Evolutionary conservation across 2,329 filamentous ascomycete genomes (phyloP).

Genomic region (Aureobasidium sp.): DNA sequence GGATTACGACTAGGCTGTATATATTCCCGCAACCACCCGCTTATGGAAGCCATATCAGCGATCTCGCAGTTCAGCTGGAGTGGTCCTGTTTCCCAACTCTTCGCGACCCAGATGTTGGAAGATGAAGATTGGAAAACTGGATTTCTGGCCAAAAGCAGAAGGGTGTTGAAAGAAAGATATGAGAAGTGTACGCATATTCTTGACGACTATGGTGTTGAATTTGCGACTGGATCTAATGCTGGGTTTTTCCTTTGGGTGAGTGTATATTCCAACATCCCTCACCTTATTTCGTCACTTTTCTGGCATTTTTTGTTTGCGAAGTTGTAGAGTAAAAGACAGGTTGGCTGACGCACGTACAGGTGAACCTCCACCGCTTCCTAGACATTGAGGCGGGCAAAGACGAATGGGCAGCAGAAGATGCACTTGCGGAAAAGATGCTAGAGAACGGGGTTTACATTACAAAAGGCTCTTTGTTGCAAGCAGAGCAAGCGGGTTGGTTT

Average conservation of each 20-base stretch:
- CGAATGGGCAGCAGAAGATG: slow-evolving; percentile 36
- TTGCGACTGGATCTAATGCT: slow-evolving; percentile 34
- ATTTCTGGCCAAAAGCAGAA: slow-evolving; percentile 20
- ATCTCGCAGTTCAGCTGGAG: slow-evolving; percentile 24
- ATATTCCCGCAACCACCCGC: slow-evolving; percentile 22
- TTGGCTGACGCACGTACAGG: background rate
- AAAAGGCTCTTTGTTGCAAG: slow-evolving; percentile 40
- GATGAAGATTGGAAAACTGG: slow-evolving; percentile 21
- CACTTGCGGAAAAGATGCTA: slow-evolving; percentile 39
- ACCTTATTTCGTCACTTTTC: background rate
- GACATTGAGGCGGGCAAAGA: slow-evolving; percentile 17
- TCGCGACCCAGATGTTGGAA: slow-evolving; percentile 30
- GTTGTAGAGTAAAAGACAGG: too few relatives aligned
- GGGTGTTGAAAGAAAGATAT: slow-evolving; percentile 21
- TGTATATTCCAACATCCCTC: too few relatives aligned
- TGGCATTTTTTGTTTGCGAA: too few relatives aligned
- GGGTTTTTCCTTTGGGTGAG: slow-evolving; percentile 42
- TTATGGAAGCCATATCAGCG: slow-evolving; percentile 22
- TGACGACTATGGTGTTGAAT: slow-evolving; percentile 31
- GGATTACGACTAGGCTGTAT: slow-evolving; percentile 29
- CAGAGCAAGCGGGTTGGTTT: slow-evolving; percentile 46
- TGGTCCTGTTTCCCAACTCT: slow-evolving; percentile 26
- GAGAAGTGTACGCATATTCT: slow-evolving; percentile 20
- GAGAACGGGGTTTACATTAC: slow-evolving; percentile 46
- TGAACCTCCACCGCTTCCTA: slow-evolving; percentile 26